Base-by-base conservation (phyloP, 2,329 filamentous ascomycete genomes). In the Achaetomium macrosporum region DNA sequence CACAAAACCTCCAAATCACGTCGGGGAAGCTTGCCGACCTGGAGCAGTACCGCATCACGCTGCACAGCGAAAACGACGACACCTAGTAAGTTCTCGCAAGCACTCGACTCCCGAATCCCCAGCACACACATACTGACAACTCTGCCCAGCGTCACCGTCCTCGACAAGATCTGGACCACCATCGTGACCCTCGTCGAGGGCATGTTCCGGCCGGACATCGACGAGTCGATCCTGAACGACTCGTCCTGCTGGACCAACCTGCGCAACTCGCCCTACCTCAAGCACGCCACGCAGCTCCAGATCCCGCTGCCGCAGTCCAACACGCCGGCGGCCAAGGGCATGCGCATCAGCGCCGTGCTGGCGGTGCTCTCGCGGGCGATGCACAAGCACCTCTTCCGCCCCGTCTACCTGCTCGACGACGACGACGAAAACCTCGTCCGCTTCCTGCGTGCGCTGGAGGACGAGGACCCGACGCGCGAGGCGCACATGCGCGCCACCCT, bases 281-380 rank as follows among this genome's bases (percentile, higher is more conserved):
- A 64, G 57, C 61, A 64, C 53, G 63, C 66, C 1, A 65, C 63
- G 1, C 63, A 65, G 35, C 61, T 68, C 3, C 62, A 64, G 29
- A 61, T 68, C 35, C 68, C 68, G 1, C 62, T 70, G 1, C 68
- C 67, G 4, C 65, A 62, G 33, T 66, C 66, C 60, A 70, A 70
- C 61, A 61, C 65, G 7, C 55, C 64, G 0, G 64, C 65, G 1
- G 67, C 68, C 46, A 70, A 70, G 56, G 63, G 64, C 17, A 70
- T 70, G 68, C 67, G 68, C 52, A 65, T 68, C 49, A 62, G 64
- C n/a, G 65, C 67, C 8, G 61, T 68, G 13, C 59, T 70, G 0
- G 62, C 67, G 15, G 57, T 69, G 7, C 58, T 70, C 12, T 67
- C 67, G 2, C 64, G 65, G 30, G 61, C 65, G 9, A 59, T 70